These are phyloP conservation scores for Erysiphe neolycopersici DNA, from an alignment of 2,329 filamentous ascomycete genomes.

Conservation along the genomic window DNA sequence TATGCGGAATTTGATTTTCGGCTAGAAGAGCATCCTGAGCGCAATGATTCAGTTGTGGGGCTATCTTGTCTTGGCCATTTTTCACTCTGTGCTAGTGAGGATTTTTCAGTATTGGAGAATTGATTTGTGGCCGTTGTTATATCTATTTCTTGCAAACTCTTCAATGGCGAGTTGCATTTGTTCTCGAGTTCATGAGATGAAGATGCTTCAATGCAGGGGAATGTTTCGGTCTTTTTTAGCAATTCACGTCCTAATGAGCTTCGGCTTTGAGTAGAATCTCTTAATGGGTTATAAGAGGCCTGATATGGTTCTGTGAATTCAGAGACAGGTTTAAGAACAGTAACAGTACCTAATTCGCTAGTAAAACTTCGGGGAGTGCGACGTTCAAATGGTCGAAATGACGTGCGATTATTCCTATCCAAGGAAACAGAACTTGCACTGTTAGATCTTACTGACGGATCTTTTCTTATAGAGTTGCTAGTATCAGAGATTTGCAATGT, in stretches of 20 bases:
- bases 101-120: neutral
- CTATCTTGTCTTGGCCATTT: neutral
- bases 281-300: neutral
- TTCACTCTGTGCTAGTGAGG: neutral
- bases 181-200: neutral
- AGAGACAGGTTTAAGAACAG: constrained; percentile 15
- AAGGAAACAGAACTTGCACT: neutral
- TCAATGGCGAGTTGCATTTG: neutral
- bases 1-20: neutral
- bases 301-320: constrained; percentile 14
- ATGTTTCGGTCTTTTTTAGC: neutral
- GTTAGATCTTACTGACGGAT: neutral
- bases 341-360: constrained; percentile 5
- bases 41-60: neutral
- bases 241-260: neutral
- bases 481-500: constrained; percentile 24
- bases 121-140: neutral
- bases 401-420: neutral
- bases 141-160: neutral
- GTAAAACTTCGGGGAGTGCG: neutral
- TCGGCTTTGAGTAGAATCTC: neutral
- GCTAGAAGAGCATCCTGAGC: neutral
- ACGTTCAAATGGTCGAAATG: neutral
- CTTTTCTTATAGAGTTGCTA: constrained; percentile 20
- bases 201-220: neutral